Evolutionary conservation across 805 yeast genomes (phyloP).

Genomic region (Saturnispora sanitii): DNA sequence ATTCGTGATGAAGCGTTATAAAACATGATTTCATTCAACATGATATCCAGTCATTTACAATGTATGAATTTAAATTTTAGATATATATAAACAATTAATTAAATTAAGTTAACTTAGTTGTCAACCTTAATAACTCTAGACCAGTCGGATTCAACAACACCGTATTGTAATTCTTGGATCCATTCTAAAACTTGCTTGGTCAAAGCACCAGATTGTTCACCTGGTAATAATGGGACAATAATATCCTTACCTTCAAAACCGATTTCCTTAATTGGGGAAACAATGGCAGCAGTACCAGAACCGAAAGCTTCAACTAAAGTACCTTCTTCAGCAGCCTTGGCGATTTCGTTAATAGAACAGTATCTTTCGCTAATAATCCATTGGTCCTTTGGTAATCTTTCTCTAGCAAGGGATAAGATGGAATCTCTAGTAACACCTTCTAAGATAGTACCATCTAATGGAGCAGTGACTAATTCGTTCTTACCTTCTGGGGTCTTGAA

Average conservation of each 20-base stretch:
- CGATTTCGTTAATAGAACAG: conserved; percentile 72
- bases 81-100: not conserved
- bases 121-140: conserved; percentile 25
- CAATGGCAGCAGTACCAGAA: conserved; percentile 96
- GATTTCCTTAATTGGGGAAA: conserved; percentile 83
- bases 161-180: conserved; percentile 89
- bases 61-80: not conserved
- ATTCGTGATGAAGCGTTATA: no score
- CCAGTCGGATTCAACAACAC: conserved; percentile 61
- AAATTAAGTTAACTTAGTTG: not conserved
- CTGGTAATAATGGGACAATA: conserved; percentile 68
- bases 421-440: conserved; percentile 97
- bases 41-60: not conserved
- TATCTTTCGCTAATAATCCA: conserved; percentile 83
- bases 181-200: conserved; percentile 72
- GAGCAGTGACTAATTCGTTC: conserved; percentile 90
- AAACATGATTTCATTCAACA: conserved; percentile 1
- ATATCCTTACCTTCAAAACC: conserved; percentile 71
- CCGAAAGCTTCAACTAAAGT: conserved; percentile 92
- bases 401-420: conserved; percentile 64
- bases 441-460: conserved; percentile 92
- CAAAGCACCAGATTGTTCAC: conserved; percentile 69
- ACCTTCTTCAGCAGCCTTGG: conserved; percentile 67
- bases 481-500: conserved; percentile 72
- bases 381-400: conserved; percentile 59